Evolutionary conservation across 352 stramenopile genomes (phyloP), one percentile per base, ranked within the genome.

Genomic region (Globisporangium middletonii): DNA sequence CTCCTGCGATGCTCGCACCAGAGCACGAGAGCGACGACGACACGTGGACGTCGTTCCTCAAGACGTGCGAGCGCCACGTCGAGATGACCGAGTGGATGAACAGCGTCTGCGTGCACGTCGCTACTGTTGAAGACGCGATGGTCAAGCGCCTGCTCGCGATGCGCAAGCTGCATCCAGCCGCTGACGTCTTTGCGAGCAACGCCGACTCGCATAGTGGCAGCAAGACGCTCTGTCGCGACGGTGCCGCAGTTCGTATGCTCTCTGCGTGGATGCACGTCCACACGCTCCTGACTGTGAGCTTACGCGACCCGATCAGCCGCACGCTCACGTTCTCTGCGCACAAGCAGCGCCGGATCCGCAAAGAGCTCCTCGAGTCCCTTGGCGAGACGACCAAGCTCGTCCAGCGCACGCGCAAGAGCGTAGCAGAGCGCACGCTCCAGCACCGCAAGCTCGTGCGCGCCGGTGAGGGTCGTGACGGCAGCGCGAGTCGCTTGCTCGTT

Each of bases 321-420:
- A 85, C 74, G 13, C 72, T 87, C 37, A 68, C 71, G 37, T 79
- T 81, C 50, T 80, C 77, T 2, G 67, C 64, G 57, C 63, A 78
- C 28, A 79, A 80, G 26, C 74, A 78, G 49, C 63, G 72, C 33
- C 69, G 68, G 1, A 79, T 83, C 43, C 64, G 62, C 53, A 68
- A 73, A 12, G 77, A 83, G 53, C 38, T 81, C 7, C 37, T 55
- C 1, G 65, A 72, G 45, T 67, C 68, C 8, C 50, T 87, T 23
- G 42, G 67, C 19, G 74, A 84, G 23, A 72, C 71, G 0, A 41
- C 53, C 7, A 52, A 60, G n/a, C 55, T 62, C 13, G 46, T 79
- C 6, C 55, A 54, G 35, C 33, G 53, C 3, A 60, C 69, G 16
- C 70, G 57, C 15, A 57, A 38, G 27, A 65, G 64, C 33, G 49